Base-by-base conservation (phyloP, 306 rosid species). In the Neltuma alba region DNA sequence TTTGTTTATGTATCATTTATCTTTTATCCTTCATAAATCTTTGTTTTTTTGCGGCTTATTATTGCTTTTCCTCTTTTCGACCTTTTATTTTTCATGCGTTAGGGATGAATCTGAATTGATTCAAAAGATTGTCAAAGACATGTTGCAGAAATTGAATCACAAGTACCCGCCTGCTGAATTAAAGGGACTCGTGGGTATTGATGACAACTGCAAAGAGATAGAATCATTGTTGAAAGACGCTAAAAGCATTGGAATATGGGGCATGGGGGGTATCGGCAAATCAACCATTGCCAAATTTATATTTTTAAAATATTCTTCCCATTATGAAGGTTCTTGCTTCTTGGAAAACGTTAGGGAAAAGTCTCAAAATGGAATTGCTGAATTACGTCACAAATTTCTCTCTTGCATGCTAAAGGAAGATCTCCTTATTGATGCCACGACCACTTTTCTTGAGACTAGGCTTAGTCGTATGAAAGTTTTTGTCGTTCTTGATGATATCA, bases 161-260 rank as follows among this genome's bases (percentile, higher is more conserved):
- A 23, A 8, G 12, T 41, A 68, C 4, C 34, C 52, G 6, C 52
- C 52, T 4, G 8, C n/a, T 40, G 34, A 21, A 13, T 40, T 67
- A n/a, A 20, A n/a, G 5, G 72, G 72, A 18, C 50, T 65, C 7
- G n/a, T 67, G 0, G 34, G n/a, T 11, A 23, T 21, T 40, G 20
- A 38, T 42, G 16, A 10, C 20, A 36, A 65, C 9, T 40, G 2
- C 14, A 2, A 1, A 21, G 2, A 23, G 4, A 40, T 40, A 23
- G 34, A 67, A 6, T 40, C 0, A 21, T 40, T 21, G 11, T 12
- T 67, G 5, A 12, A 1, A 38, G 4, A 23, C 7, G 20, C 7
- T 67, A 2, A 21, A 69, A 42, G 57, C 55, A 25, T 69, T 41
- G 74, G 72, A 67, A 21, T 67, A 21, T 67, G 52, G 72, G 52